Percentiles rank a stretch among this genome's conserved stretches.
phyloP scores from a whole-genome alignment of 176 grass and related monocot genomes.

The Triticum monococcum region DNA sequence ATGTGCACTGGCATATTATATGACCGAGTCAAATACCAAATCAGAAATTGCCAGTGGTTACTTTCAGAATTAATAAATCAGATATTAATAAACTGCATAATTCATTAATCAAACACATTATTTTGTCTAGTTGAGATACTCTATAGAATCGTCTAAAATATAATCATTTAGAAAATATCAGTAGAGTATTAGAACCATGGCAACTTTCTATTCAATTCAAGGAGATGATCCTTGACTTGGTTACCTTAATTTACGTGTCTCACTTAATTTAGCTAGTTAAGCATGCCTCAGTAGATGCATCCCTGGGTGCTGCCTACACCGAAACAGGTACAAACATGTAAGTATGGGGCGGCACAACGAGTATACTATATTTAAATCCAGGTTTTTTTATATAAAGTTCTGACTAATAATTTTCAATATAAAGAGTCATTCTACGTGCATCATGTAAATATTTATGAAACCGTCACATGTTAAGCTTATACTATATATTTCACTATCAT shows the following conservation, averaged over 20 bases:
- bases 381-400: background rate
- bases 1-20: background rate
- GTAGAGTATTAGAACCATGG: background rate
- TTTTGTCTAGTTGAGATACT: background rate
- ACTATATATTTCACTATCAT: background rate
- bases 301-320: conserved; percentile 13
- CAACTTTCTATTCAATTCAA: background rate
- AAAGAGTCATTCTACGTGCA: background rate
- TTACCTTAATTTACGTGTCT: background rate
- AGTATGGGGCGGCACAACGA: background rate
- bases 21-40: background rate
- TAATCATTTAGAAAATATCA: background rate
- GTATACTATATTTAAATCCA: background rate
- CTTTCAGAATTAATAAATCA: background rate
- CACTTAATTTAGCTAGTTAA: background rate
- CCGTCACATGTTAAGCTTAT: background rate
- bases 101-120: background rate
- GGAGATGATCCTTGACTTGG: background rate
- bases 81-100: background rate
- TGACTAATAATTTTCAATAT: background rate
- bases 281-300: background rate
- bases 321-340: background rate
- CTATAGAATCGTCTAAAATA: background rate
- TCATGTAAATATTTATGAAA: background rate
- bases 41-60: background rate